phyloP scores from a whole-genome alignment of 78 protist genomes.

The Tieghemostelium lacteum region DNA sequence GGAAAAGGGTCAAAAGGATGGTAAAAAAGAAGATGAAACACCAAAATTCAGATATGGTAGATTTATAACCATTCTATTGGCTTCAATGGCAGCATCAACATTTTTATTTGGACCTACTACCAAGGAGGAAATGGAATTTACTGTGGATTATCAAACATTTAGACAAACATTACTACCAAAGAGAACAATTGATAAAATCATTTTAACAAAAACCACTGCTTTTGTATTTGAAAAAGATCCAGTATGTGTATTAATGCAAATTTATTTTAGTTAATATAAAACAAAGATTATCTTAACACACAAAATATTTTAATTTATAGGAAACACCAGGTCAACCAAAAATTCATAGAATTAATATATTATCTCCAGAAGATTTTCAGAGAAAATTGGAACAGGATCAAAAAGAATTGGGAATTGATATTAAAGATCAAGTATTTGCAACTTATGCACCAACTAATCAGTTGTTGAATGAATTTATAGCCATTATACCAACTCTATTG shows the following conservation, averaged over 20 bases:
- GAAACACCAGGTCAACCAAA: neutral
- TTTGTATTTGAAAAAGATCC: constrained; percentile 1
- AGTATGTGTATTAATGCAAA: neutral
- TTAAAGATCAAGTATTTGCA: constrained; percentile 54
- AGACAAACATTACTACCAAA: constrained; percentile 36
- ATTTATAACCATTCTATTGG: neutral
- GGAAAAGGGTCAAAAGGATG: constrained; percentile 5
- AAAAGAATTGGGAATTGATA: constrained; percentile 23
- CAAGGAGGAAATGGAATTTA: neutral
- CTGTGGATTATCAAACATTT: constrained; percentile 67
- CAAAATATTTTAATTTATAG: too few relatives aligned
- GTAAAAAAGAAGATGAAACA: neutral
- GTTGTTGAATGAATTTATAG: constrained; percentile 1
- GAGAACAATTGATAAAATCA: constrained; percentile 3
- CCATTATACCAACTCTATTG: constrained; percentile 5
- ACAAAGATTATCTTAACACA: too few relatives aligned
- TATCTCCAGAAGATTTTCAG: constrained; percentile 63
- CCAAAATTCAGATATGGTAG: neutral
- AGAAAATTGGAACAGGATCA: constrained; percentile 50
- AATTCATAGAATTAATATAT: neutral
- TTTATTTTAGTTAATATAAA: too few relatives aligned
- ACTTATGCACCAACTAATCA: neutral
- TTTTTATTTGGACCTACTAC: neutral
- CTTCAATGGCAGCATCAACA: neutral
- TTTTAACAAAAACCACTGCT: neutral